Conservation (phyloP, 2,329 filamentous ascomycete genomes). For the Phaeophleospora eucalypticola region DNA sequence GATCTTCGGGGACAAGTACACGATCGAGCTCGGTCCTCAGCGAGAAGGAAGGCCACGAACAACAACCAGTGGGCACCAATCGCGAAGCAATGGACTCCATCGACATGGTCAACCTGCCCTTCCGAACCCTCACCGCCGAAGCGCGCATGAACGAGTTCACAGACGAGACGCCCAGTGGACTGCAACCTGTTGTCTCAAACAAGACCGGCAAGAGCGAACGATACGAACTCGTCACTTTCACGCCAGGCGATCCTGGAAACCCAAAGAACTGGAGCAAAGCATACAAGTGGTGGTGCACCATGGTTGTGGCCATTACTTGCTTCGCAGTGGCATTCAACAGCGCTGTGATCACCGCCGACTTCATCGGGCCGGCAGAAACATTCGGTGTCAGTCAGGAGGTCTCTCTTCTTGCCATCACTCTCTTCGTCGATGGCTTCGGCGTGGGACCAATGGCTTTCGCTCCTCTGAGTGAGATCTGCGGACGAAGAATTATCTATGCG, state of each 20-base stretch:
- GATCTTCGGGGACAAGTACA: neutral
- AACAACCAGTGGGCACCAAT: neutral
- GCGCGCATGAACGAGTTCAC: constrained; percentile 28
- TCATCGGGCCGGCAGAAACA: constrained; percentile 58
- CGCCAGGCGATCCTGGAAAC: constrained; percentile 44
- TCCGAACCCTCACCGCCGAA: constrained; percentile 20
- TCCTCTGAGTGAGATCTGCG: constrained; percentile 57
- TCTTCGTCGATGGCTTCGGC: constrained; percentile 32
- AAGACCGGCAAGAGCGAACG: constrained; percentile 29
- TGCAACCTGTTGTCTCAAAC: constrained; percentile 25
- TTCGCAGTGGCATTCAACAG: constrained; percentile 53
- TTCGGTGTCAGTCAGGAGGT: constrained; percentile 71
- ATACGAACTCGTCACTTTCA: constrained; percentile 69
- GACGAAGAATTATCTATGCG: constrained; percentile 49
- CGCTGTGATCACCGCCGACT: constrained; percentile 72
- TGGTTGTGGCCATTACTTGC: constrained; percentile 65
- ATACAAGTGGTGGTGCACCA: constrained; percentile 51
- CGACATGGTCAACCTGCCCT: constrained; percentile 22
- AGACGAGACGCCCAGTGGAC: constrained; percentile 22
- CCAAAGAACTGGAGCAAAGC: constrained; percentile 30
- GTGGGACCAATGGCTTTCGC: constrained; percentile 38
- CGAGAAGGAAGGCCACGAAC: constrained; percentile 8
- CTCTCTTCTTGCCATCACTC: constrained; percentile 60
- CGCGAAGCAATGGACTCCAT: neutral
- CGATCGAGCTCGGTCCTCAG: neutral